These are phyloP conservation scores for Drechmeria coniospora DNA, from an alignment of 2,329 filamentous ascomycete genomes.

Conservation along the genomic window DNA sequence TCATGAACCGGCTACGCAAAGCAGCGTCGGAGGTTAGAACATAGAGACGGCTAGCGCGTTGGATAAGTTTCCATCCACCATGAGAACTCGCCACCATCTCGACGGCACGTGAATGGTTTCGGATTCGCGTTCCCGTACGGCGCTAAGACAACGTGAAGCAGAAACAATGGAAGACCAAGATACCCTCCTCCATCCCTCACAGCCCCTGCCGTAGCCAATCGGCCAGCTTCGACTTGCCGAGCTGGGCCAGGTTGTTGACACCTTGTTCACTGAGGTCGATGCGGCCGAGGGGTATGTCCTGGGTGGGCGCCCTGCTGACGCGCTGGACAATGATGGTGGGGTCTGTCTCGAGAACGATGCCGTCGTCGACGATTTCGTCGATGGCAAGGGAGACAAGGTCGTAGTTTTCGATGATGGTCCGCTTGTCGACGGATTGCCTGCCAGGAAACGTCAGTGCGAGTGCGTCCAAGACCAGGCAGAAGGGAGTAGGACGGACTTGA, in stretches of 20 bases:
- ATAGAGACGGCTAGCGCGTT: conserved; percentile 24
- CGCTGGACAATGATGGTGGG: conserved; percentile 84
- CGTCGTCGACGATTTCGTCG: conserved; percentile 89
- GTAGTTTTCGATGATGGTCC: conserved; percentile 97
- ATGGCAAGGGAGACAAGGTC: conserved; percentile 87
- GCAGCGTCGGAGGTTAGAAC: conserved; percentile 48
- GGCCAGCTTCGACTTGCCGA: conserved; percentile 81
- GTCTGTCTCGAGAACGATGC: conserved; percentile 94
- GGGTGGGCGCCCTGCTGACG: conserved; percentile 79
- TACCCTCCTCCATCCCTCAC: conserved; percentile 21
- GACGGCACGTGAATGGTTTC: no score
- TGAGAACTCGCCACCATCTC: no score
- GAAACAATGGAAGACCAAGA: no score
- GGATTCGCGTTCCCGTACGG: no score
- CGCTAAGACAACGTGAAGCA: no score
- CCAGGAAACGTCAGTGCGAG: conserved; percentile 1
- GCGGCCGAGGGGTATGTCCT: conserved; percentile 83
- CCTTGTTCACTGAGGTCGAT: conserved; percentile 95
- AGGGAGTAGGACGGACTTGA: conserved; percentile 50
- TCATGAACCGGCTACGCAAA: conserved; percentile 73
- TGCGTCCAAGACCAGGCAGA: neutral
- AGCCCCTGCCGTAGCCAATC: conserved; percentile 80
- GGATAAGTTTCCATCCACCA: no score
- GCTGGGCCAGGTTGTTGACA: conserved; percentile 82
- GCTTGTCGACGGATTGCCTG: conserved; percentile 92